Base-by-base conservation (phyloP, 768 basidiomycete genomes). In the Tulasnella sp. region DNA sequence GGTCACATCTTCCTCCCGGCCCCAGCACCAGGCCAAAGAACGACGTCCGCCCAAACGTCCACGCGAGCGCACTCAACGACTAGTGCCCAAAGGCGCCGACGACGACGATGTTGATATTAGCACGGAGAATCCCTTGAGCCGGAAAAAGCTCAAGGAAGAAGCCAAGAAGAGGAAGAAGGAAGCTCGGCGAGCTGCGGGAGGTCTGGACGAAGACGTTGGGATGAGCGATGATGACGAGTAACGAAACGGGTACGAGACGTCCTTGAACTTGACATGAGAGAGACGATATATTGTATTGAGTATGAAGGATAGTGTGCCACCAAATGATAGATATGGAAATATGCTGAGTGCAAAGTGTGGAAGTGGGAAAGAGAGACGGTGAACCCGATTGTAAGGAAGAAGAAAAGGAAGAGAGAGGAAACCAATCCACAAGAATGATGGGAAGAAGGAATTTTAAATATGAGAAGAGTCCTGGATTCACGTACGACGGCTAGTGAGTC, bases 61-160 rank as follows among this genome's bases (percentile, higher is more conserved):
- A 16, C 54, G 76, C 42, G 81, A 58, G 44, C 46, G 80, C 44
- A 72, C 81, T n/a, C 44, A 79, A n/a, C 37, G 80, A 42, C n/a
- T 81, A 41, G 54, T 18, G 34, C 76, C 81, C 50, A 50, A 42
- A 28, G 81, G 69, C 12, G 41, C 42, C 1, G 34, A 76, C 64
- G 80, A 81, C 37, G 75, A 34, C 46, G n/a, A n/a, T n/a, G n/a
- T 34, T 28, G 6, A 28, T 20, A 69, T 82, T 48, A 31, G n/a
- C 16, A 40, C 28, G 18, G 50, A 41, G 41, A 82, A 81, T 81
- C 80, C 73, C 24, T 22, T 72, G 50, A 28, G 44, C 11, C 46
- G 81, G 41, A 82, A 82, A 75, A 72, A 75, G 31, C 40, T 60
- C 5, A 77, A 69, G 69, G 81, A 81, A 20, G 74, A 77, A 24